Percentiles rank a stretch among this genome's conserved stretches.
Conservation (phyloP, 371 early-diverging fungal species). For the Mucor saturninus region DNA sequence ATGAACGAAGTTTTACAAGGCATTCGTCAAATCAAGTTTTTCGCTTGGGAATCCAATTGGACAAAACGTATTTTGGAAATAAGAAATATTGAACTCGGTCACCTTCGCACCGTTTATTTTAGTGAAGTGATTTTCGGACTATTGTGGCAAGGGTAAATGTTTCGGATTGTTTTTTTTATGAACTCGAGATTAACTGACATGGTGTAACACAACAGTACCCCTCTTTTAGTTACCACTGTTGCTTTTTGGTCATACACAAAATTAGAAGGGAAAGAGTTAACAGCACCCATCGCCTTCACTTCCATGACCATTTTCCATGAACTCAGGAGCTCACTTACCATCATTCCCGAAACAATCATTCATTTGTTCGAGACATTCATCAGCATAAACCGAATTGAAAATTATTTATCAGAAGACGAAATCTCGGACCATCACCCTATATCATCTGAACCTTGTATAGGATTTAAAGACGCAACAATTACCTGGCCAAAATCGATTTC, state of each 20-base stretch:
- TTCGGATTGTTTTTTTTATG: too few species aligned
- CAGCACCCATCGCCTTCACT: conserved; percentile 65
- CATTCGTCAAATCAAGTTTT: conserved; percentile 68
- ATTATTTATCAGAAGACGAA: conserved; percentile 75
- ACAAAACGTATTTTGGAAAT: conserved; percentile 46
- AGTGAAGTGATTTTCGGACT: conserved; percentile 27
- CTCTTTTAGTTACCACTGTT: conserved; percentile 53
- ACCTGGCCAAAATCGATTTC: conserved; percentile 15
- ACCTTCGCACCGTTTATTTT: conserved; percentile 29
- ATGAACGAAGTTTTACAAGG: conserved; percentile 59
- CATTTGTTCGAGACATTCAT: conserved; percentile 22
- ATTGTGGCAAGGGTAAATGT: conserved; percentile 38
- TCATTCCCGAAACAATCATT: conserved; percentile 54
- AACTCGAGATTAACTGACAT: too few species aligned
- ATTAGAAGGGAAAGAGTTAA: conserved; percentile 53
- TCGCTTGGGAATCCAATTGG: conserved; percentile 59
- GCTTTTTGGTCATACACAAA: conserved; percentile 60
- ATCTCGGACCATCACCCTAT: conserved; percentile 25
- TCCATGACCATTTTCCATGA: conserved; percentile 57
- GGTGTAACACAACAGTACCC: conserved; percentile 28
- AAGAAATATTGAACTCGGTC: conserved; percentile 52
- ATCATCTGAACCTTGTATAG: conserved; percentile 22
- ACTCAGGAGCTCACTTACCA: conserved; percentile 55
- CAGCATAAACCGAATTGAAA: conserved; percentile 68
- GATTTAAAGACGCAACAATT: conserved; percentile 48